Base-by-base conservation (phyloP, 345 rosid species). In the Moringa oleifera region DNA sequence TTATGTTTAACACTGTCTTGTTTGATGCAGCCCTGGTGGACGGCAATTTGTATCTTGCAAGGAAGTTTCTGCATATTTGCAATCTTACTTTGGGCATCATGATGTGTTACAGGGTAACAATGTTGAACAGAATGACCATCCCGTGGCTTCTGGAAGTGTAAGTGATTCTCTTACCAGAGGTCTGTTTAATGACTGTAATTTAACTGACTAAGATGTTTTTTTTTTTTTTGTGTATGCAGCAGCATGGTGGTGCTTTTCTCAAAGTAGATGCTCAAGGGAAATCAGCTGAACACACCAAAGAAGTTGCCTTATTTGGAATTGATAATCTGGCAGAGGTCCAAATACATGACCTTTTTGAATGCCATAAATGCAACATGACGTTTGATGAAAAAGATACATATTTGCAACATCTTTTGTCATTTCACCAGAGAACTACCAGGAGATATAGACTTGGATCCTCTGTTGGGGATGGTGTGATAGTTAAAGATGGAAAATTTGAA, bases 401-500 rank as follows among this genome's bases (percentile, higher is more conserved):
- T 76, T 71, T 88, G 73, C 80, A 81, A 66, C 95, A 88, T 63
- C 81, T 88, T 68, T 74, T 88, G 66, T 81, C 86, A 18, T 73
- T 72, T 78, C 95, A 88, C 66, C 87, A 81, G 73, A 72, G 81
- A 68, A 75, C 83, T 68, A 83, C 91, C 16, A 81, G 85, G 73
- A 85, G 75, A 59, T 80, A 76, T 53, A 78, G 86, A 62, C 79
- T 80, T 31, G 95, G 89, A 58, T 83, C 87, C 57, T 81, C 95
- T 51, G 89, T 88, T 65, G 91, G 89, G 45, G 91, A 85, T 73
- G 91, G 89, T 41, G 88, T 83, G 45, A 87, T 85, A 62, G 66
- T 85, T 68, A 85, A 80, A 67, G 88, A 85, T 66, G 91, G 95
- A 20, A 87, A 87, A 66, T 87, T 75, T 65, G 90, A 87, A 77